Base-by-base conservation (phyloP, 768 basidiomycete genomes). In the Albatrellus ellisii region DNA sequence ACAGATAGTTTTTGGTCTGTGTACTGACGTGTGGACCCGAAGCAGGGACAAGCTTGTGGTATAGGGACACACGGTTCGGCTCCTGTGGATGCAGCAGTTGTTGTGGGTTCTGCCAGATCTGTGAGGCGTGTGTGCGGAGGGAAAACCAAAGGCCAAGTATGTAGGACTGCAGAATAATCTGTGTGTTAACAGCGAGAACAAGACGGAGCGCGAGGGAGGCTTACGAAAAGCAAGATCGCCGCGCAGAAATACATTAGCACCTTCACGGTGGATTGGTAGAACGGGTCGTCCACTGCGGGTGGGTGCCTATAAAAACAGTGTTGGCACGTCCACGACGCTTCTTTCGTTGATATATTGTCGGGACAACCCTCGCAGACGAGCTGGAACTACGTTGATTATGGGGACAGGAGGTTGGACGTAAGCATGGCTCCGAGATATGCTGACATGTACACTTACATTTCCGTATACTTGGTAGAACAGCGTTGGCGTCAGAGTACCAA, bases 21-120 rank as follows among this genome's bases (percentile, higher is more conserved):
- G n/a, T 36, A 20, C 36, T 52, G 59, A 60, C 35, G 45, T 45
- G 36, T 29, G 54, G 11, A 43, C 57, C 54, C 8, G 54, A 58
- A 27, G 62, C 58, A 18, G 70, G 68, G 15, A 69, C 47, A 10
- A 72, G 55, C 42, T 73, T 75, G 47, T 82, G 77, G 57, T 85
- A 83, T 26, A 79, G 44, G 6, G 81, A 81, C 31, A 73, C 50
- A 27, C 86, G 74, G 21, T 70, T 66, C 22, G 56, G 47, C 22
- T 53, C 51, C 2, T 46, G 17, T 4, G 73, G 64, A 27, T 87
- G 76, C 40, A 90, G 61, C 2, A 91, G 67, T 36, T 78, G 81
- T 46, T 84, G 90, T 2, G 92, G 92, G 56, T 98, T 97, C 57
- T 98, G 91, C 95, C 95, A 99, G 52, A 99, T 99, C 57, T 98